Evolutionary conservation across 2,329 filamentous ascomycete species (phyloP).

Genomic region (Colletotrichum kahawae): DNA sequence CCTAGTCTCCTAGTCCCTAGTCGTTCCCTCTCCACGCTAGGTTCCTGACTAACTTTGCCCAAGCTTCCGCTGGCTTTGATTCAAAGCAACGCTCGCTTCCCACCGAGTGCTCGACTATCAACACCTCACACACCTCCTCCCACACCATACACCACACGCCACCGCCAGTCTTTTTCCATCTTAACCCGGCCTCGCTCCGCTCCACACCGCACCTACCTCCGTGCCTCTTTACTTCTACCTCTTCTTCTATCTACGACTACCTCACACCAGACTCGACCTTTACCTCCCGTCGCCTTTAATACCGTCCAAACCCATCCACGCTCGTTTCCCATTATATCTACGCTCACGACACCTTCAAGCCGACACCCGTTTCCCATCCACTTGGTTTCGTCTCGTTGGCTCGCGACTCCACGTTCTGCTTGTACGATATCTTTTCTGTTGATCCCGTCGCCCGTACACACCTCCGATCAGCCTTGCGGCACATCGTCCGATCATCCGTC

Average conservation of each 20-base stretch:
- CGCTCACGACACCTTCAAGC: not conserved
- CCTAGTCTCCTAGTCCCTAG: not conserved
- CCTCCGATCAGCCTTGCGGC: not conserved
- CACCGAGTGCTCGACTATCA: conserved; percentile 12
- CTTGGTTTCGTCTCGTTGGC: not conserved
- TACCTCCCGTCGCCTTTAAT: conserved; percentile 1
- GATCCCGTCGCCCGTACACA: not conserved
- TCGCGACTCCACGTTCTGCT: not conserved
- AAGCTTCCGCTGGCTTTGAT: conserved; percentile 19
- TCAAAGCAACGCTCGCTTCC: conserved; percentile 20
- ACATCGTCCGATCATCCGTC: not conserved
- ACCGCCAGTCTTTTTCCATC: conserved; percentile 8
- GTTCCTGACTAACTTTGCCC: conserved; percentile 21
- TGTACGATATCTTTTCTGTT: not conserved
- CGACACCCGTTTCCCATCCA: not conserved
- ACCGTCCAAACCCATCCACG: conserved; percentile 6
- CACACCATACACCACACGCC: not conserved
- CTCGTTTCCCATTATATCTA: conserved; percentile 16
- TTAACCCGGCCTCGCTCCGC: conserved; percentile 2
- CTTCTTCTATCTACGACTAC: not conserved
- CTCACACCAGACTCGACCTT: not conserved
- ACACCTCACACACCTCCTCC: not conserved
- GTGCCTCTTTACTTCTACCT: not conserved
- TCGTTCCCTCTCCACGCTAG: conserved; percentile 13
- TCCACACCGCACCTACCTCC: not conserved